phyloP scores from a whole-genome alignment of 2,329 filamentous ascomycete genomes.

The Diaporthe sp. region DNA sequence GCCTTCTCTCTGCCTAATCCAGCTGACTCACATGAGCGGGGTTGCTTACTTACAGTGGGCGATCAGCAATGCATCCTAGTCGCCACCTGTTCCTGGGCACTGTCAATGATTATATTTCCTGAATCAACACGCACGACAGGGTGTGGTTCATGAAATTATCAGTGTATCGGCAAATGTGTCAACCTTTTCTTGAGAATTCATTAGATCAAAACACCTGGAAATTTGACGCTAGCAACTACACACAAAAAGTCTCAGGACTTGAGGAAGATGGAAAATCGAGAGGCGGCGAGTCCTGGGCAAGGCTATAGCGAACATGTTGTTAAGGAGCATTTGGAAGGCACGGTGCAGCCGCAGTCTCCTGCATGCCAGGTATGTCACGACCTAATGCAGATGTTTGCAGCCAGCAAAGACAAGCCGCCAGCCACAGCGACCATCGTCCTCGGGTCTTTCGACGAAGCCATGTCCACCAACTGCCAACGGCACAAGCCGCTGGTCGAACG shows the following conservation, averaged over 20 bases:
- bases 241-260: background rate
- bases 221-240: background rate
- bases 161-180: too few relatives aligned
- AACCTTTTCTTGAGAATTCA: too few relatives aligned
- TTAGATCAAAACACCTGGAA: background rate
- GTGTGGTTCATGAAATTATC: too few relatives aligned
- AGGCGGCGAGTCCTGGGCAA: background rate
- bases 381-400: conserved; percentile 1
- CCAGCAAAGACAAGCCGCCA: background rate
- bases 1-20: background rate
- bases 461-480: background rate
- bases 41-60: background rate
- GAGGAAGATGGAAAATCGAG: background rate
- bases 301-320: background rate
- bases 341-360: background rate
- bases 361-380: background rate
- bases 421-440: background rate
- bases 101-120: background rate
- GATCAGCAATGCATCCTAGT: too few relatives aligned
- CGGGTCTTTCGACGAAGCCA: conserved; percentile 8
- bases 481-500: background rate
- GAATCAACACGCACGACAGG: too few relatives aligned
- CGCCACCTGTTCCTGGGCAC: background rate
- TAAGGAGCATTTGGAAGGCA: background rate
- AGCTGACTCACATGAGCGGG: background rate